Conservation (phyloP, 495 filamentous ascomycete genomes). For the Xylaria scruposa region DNA sequence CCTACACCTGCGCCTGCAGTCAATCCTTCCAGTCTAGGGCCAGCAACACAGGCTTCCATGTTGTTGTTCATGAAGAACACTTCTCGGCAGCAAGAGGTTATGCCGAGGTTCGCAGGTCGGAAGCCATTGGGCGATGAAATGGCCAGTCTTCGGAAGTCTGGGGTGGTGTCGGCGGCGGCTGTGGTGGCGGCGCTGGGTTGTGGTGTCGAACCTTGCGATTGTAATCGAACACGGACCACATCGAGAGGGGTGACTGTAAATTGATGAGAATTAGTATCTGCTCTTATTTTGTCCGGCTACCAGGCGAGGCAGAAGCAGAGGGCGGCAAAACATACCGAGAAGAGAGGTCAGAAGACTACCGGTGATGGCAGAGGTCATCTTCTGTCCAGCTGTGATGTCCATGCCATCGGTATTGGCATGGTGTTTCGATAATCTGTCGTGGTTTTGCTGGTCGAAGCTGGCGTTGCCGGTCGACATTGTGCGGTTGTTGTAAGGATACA, state of each 20-base stretch:
- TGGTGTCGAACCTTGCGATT: conserved; percentile 71
- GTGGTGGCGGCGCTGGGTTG: conserved; percentile 38
- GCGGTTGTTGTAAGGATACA: neutral
- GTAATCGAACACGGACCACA: conserved; percentile 92
- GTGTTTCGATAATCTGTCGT: conserved; percentile 38
- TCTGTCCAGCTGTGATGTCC: conserved; percentile 79
- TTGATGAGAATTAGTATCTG: conserved; percentile 24
- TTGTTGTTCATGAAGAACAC: conserved; percentile 95
- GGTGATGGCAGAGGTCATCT: conserved; percentile 91
- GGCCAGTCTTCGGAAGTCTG: conserved; percentile 49
- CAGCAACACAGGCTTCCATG: conserved; percentile 77
- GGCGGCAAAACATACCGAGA: conserved; percentile 67
- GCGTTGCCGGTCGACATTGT: conserved; percentile 33
- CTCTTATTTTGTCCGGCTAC: neutral
- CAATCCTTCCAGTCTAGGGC: conserved; percentile 44
- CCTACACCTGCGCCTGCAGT: conserved; percentile 37
- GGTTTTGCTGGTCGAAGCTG: conserved; percentile 36
- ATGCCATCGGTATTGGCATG: conserved; percentile 46
- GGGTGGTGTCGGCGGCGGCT: neutral
- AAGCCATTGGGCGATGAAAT: conserved; percentile 62
- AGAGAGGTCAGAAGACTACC: conserved; percentile 90
- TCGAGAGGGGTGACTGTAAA: conserved; percentile 88
- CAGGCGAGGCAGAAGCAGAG: neutral
- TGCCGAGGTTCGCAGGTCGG: conserved; percentile 79
- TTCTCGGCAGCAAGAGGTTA: conserved; percentile 94